phyloP scores from a whole-genome alignment of 495 filamentous ascomycete species.

The Lichenothelia convexa region DNA sequence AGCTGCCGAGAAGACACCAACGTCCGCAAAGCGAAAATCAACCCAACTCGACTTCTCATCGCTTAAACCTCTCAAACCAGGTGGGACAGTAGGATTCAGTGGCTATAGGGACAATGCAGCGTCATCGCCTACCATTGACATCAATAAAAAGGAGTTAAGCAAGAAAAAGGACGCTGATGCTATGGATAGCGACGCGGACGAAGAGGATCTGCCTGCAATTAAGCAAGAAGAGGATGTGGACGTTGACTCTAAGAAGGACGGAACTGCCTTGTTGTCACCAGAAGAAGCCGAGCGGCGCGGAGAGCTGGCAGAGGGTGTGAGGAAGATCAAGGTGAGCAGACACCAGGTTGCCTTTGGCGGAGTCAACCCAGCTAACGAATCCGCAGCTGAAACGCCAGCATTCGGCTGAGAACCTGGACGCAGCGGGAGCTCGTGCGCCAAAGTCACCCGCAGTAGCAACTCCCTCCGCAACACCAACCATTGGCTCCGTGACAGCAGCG shows the following conservation, averaged over 20 bases:
- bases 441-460: conserved; percentile 24
- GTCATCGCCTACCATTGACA: conserved; percentile 27
- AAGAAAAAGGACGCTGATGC: conserved; percentile 43
- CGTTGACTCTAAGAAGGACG: conserved; percentile 49
- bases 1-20: conserved; percentile 32
- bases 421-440: conserved; percentile 22
- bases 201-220: conserved; percentile 27
- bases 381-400: conserved; percentile 84
- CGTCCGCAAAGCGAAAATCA: conserved; percentile 50
- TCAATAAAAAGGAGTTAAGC: conserved; percentile 35
- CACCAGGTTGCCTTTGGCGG: neutral
- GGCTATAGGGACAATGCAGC: conserved; percentile 59
- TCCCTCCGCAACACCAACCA: neutral
- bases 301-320: conserved; percentile 76
- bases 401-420: conserved; percentile 55
- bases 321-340: conserved; percentile 63
- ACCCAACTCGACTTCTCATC: conserved; percentile 64
- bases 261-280: conserved; percentile 36
- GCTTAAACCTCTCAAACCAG: conserved; percentile 66
- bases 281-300: conserved; percentile 73
- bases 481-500: conserved; percentile 15
- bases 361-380: conserved; percentile 9
- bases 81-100: conserved; percentile 73
- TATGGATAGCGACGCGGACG: conserved; percentile 57
- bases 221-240: conserved; percentile 30